These are phyloP conservation scores for Colletotrichum magnum DNA, from an alignment of 2,329 filamentous ascomycete species.

Conservation along the genomic window DNA sequence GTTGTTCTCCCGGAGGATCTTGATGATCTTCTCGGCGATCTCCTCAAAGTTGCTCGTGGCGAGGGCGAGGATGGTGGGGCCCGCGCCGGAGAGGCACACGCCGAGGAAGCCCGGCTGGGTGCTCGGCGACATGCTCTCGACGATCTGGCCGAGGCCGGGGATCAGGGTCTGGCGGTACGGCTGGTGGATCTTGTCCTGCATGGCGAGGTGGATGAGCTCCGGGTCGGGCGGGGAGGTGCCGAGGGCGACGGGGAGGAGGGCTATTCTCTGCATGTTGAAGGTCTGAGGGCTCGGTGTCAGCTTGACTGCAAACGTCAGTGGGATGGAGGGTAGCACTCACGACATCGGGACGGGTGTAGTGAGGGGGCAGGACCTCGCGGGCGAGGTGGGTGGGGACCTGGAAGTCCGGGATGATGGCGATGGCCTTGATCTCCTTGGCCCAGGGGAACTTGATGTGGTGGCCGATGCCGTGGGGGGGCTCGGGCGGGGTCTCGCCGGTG, in stretches of 20 bases:
- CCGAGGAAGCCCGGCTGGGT: constrained; percentile 91
- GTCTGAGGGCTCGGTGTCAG: constrained; percentile 52
- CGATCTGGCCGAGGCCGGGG: constrained; percentile 90
- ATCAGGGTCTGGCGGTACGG: constrained; percentile 94
- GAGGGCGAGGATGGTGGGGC: constrained; percentile 93
- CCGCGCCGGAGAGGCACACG: constrained; percentile 94
- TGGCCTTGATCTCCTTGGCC: constrained; percentile 95
- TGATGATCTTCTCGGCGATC: constrained; percentile 86
- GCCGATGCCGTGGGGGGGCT: constrained; percentile 92
- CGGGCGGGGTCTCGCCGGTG: constrained; percentile 87
- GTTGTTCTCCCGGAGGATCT: constrained; percentile 75
- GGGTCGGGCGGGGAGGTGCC: constrained; percentile 92
- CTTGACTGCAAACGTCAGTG: background rate
- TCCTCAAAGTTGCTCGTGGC: constrained; percentile 90
- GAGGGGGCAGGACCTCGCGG: constrained; percentile 84
- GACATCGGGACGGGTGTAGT: constrained; percentile 86
- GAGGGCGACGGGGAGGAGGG: constrained; percentile 89
- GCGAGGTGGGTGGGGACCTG: constrained; percentile 96
- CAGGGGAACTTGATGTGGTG: constrained; percentile 97
- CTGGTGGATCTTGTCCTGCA: constrained; percentile 99
- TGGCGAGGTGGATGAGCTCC: constrained; percentile 94
- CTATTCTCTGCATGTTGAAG: constrained; percentile 96
- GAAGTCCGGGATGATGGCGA: constrained; percentile 96
- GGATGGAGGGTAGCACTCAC: constrained; percentile 64
- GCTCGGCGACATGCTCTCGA: constrained; percentile 90